A percentile compares a stretch with the other conserved stretches of the same genome.
These are phyloP conservation scores for Pythium diclinum DNA, from an alignment of 352 stramenopile species.

Conservation along the genomic window DNA sequence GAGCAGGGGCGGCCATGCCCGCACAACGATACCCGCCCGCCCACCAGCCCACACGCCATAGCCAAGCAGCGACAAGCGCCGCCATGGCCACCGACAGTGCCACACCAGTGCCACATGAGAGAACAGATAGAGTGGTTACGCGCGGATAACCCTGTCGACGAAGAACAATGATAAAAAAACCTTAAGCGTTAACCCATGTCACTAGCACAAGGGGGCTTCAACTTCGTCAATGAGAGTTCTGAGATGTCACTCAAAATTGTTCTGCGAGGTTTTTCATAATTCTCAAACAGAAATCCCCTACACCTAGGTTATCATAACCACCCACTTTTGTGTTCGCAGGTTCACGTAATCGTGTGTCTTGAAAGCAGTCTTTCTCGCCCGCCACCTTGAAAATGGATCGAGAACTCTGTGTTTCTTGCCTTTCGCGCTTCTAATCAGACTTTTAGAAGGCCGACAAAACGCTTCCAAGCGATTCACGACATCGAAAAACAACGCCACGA, in stretches of 20 bases:
- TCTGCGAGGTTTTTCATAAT: constrained; percentile 2
- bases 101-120: constrained; percentile 24
- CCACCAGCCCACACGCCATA: constrained; percentile 6
- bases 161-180: constrained; percentile 11
- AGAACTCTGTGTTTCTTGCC: background rate
- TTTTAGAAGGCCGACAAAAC: no score
- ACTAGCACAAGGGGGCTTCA: background rate
- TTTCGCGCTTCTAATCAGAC: no score
- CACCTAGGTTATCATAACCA: constrained; percentile 24
- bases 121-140: constrained; percentile 23
- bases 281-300: constrained; percentile 7
- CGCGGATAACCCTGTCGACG: background rate
- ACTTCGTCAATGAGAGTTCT: no score
- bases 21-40: constrained; percentile 6
- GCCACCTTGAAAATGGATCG: constrained; percentile 1
- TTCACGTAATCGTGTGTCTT: constrained; percentile 18
- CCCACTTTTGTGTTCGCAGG: constrained; percentile 20
- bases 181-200: background rate
- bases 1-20: constrained; percentile 24
- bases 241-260: background rate
- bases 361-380: background rate
- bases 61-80: constrained; percentile 23
- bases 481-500: background rate
- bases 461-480: no score
- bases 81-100: constrained; percentile 16